Conservation (phyloP, 1,284 basidiomycete species). For the Puccinia horiana region DNA sequence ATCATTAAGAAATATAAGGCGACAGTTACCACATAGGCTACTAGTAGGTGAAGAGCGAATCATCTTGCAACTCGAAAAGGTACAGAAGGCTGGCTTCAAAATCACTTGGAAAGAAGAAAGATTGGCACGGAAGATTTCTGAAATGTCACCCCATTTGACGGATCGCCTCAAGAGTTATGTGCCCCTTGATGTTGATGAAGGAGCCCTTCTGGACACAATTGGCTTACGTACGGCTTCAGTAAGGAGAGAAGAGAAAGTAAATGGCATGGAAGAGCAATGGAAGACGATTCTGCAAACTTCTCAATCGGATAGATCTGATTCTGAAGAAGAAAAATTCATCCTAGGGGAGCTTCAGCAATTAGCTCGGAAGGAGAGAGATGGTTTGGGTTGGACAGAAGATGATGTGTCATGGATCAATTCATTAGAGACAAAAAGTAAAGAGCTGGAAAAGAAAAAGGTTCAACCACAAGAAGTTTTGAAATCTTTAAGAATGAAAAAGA, state of each 20-base stretch:
- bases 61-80: conserved; percentile 14
- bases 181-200: neutral
- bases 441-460: neutral
- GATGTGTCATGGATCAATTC: neutral
- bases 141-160: neutral
- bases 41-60: neutral
- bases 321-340: neutral
- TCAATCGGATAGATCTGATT: neutral
- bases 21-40: neutral
- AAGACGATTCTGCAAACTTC: neutral
- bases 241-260: neutral
- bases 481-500: neutral
- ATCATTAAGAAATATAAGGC: neutral
- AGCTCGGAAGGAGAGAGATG: neutral
- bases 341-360: neutral
- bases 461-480: neutral
- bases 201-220: neutral
- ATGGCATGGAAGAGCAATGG: neutral
- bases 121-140: neutral
- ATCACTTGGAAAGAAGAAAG: neutral
- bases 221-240: neutral
- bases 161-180: neutral
- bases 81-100: conserved; percentile 4
- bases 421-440: neutral
- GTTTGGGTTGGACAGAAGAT: conserved; percentile 1